phyloP scores from a whole-genome alignment of 805 yeast genomes.

The Myxozyma neotropica region DNA sequence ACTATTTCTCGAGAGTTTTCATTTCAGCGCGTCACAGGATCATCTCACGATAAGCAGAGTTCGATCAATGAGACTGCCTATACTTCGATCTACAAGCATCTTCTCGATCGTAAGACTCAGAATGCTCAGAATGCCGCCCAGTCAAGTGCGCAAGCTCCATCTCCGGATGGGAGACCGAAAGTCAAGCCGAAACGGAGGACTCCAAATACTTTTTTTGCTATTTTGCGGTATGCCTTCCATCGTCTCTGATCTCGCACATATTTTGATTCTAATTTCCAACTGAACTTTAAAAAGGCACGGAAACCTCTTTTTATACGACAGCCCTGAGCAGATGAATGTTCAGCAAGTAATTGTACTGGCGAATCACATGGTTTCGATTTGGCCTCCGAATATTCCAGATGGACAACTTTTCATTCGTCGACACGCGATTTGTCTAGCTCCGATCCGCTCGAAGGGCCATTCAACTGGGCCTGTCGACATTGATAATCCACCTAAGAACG shows the following conservation, averaged over 20 bases:
- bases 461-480: slow-evolving; percentile 1
- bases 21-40: slow-evolving; percentile 32
- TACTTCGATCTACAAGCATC: slow-evolving; percentile 61
- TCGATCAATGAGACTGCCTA: slow-evolving; percentile 57
- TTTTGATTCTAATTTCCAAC: slow-evolving; percentile 31
- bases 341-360: slow-evolving; percentile 78
- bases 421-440: slow-evolving; percentile 68
- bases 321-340: slow-evolving; percentile 64
- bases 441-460: slow-evolving; percentile 45
- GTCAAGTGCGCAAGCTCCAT: slow-evolving; percentile 1
- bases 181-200: slow-evolving; percentile 41
- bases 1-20: slow-evolving; percentile 73
- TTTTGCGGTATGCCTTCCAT: slow-evolving; percentile 40
- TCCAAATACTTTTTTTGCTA: slow-evolving; percentile 41
- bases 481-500: slow-evolving; percentile 41
- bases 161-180: slow-evolving; percentile 43
- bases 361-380: slow-evolving; percentile 68
- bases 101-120: slow-evolving; percentile 37
- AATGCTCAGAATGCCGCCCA: background rate
- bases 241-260: slow-evolving; percentile 48
- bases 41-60: slow-evolving; percentile 17
- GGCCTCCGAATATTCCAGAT: slow-evolving; percentile 81
- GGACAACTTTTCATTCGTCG: slow-evolving; percentile 78
- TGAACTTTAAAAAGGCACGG: slow-evolving; percentile 62
- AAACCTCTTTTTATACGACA: slow-evolving; percentile 79